A percentile compares a stretch with the other conserved stretches of the same genome.
phyloP scores from a whole-genome alignment of 331 rosid genomes.

The Erythrophleum ivorense region DNA sequence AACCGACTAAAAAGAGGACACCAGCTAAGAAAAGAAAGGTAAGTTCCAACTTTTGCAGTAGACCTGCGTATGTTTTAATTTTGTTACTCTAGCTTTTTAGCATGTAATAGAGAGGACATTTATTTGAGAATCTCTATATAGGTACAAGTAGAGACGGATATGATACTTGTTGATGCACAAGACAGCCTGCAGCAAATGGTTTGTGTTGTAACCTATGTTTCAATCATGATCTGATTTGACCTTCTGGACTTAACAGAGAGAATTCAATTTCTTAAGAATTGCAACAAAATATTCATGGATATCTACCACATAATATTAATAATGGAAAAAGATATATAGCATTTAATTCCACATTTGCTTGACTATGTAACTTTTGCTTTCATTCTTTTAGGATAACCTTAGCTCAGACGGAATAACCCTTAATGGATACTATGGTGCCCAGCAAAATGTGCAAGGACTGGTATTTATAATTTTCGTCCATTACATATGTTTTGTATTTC shows the following conservation, averaged over 20 bases:
- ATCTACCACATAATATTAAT: not conserved
- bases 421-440: slow-evolving; percentile 60
- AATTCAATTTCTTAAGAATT: slow-evolving; percentile 33
- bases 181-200: slow-evolving; percentile 62
- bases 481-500: slow-evolving; percentile 14
- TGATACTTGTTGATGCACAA: slow-evolving; percentile 51
- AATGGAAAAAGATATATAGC: not conserved
- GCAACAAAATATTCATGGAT: not conserved
- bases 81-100: slow-evolving; percentile 28
- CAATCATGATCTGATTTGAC: not conserved
- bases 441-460: slow-evolving; percentile 66
- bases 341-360: not conserved
- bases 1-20: slow-evolving; percentile 53
- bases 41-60: slow-evolving; percentile 2
- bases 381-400: slow-evolving; percentile 53
- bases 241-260: not conserved
- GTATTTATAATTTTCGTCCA: slow-evolving; percentile 38
- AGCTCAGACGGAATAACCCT: slow-evolving; percentile 53
- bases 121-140: slow-evolving; percentile 39
- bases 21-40: slow-evolving; percentile 60
- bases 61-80: not conserved
- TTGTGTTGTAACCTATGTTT: slow-evolving; percentile 34
- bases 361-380: slow-evolving; percentile 16
- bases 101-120: slow-evolving; percentile 33
- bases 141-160: slow-evolving; percentile 54